A percentile compares a stretch with the other conserved stretches of the same genome.
Evolutionary conservation across 345 rosid genomes (phyloP).

Genomic region (Rhodamnia rubescens): DNA sequence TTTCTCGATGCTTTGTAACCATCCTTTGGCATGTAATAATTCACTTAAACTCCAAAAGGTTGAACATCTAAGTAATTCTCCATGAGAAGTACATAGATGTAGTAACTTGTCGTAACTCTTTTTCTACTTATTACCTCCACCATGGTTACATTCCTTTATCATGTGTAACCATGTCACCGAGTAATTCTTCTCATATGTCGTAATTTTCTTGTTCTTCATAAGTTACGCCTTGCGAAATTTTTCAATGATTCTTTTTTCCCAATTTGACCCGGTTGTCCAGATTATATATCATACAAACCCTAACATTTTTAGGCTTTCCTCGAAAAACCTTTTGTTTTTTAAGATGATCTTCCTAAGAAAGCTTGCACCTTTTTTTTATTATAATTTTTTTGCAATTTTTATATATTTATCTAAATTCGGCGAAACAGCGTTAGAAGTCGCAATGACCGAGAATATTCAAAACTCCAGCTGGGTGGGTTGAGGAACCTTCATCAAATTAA

Average conservation of each 20-base stretch:
- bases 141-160: not conserved
- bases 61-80: not conserved
- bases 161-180: not conserved
- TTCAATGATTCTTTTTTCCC: not conserved
- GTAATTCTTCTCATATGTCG: not conserved
- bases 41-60: not conserved
- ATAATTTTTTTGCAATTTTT: not conserved
- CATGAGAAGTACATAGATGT: not conserved
- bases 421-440: not conserved
- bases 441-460: not conserved
- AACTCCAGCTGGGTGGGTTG: not conserved
- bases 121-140: not conserved
- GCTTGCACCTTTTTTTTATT: too few species aligned
- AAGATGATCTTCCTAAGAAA: not conserved
- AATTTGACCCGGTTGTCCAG: not conserved
- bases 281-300: too few species aligned
- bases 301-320: not conserved
- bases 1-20: not conserved
- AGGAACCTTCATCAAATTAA: conserved; percentile 6
- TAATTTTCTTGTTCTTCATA: not conserved
- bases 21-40: not conserved
- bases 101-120: too few species aligned
- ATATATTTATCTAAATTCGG: not conserved
- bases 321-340: too few species aligned
- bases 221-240: not conserved